Evolutionary conservation across 352 stramenopile genomes (phyloP), one percentile per base, ranked within the genome.

Genomic region (Phytophthora cactorum): DNA sequence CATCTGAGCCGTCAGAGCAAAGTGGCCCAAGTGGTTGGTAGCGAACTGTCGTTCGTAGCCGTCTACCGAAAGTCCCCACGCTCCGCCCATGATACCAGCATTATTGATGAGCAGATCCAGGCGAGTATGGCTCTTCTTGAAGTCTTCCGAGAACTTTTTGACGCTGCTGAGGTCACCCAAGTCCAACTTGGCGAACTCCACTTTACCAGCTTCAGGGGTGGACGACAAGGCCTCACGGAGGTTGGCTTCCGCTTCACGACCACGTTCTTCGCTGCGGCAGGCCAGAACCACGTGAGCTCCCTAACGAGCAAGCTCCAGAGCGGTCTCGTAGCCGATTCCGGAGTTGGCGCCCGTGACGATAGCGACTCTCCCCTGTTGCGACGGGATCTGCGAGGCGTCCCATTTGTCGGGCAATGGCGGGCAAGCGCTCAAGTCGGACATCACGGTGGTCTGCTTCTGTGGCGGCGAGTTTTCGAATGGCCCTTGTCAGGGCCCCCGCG

Each of bases 61-160:
- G 41, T 90, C 80, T 0, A 11, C 56, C 1, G 74, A 75, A 3
- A 72, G 38, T 12, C 44, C 47, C 34, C 77, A 74, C 6, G 73
- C 63, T 17, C 74, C 51, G 1, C 66, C 78, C 47, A 84, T 76
- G 47, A 86, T 67, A 15, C 84, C 84, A 12, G 81, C 84, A 51
- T 90, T 90, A 73, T 90, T 90, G 53, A 92, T 65, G 6, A 92
- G 70, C 25, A 90, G 12, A 58, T 91, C 76, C 4, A 92, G 53
- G 0, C 65, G 68, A 5, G 67, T 52, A 36, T 76, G 59, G 10
- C 28, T 51, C 14, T 31, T 54, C 10, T 50, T 57, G 52, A 86
- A 81, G 15, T 61, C 55, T 10, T 63, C 51, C 2, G 63, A 52
- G 54, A 90, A 90, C 22, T n/a, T 60, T 2, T 67, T 56, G 12